Base-by-base conservation (phyloP, 2,329 filamentous ascomycete species). In the Diaporthe citri region DNA sequence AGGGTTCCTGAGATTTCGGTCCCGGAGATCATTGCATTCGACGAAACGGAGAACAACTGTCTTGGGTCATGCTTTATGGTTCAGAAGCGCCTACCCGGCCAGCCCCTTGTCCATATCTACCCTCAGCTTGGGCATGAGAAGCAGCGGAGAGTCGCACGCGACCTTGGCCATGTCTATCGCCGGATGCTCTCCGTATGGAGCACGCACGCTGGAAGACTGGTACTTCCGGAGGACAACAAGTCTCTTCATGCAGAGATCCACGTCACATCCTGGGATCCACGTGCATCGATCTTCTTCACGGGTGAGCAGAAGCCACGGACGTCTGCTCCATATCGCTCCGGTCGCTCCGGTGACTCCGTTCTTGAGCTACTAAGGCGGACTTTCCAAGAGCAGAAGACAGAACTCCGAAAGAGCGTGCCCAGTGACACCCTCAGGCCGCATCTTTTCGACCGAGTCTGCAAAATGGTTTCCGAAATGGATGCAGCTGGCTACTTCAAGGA, bases 61-160 rank as follows among this genome's bases (percentile, higher is more conserved):
- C 51, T 55, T 2, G 51, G 15, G 51, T 28, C n/a, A 7, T 4
- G 3, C 4, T 55, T 15, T 25, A 55, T 55, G 51, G 12, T 55
- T 7, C 51, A 28, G 25, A 28, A 55, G 5, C 51, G 51, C 13
- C n/a, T 28, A 22, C n/a, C 5, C 12, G 51, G 51, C 25, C n/a
- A 55, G n/a, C 12, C 10, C 12, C 51, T 55, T 6, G 4, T 28
- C 4, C 1, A 55, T 17, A 25, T 28, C n/a, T 55, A 55, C 25
- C 51, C n/a, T 15, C 51, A 55, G 51, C 51, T 55, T 15, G n/a
- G 7, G 12, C 51, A 28, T n/a, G n/a, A 55, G n/a, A 4, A 55
- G 51, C 51, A 55, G 25, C 51, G n/a, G 9, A 17, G 51, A 55
- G 51, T 55, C n/a, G 55, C 78, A 73, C 75, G 75, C 22, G 31